Percentiles rank a stretch among this genome's conserved stretches.
Conservation (phyloP, 225 moss, liverwort and hornwort genomes). For the Antitrichia curtipendula region DNA sequence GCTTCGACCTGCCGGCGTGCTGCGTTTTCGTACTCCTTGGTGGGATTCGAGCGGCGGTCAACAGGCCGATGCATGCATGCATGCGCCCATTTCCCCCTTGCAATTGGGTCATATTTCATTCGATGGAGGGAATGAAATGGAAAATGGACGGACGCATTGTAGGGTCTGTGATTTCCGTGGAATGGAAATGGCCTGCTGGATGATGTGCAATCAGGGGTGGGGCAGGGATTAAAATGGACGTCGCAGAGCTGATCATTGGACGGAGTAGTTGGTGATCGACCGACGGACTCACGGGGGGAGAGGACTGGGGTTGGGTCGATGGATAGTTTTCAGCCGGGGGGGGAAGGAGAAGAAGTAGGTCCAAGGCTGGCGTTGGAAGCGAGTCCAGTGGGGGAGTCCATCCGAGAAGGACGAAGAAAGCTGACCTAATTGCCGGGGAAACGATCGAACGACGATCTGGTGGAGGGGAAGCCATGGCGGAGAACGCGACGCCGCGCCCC, state of each 20-base stretch:
- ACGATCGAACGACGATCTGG: not conserved
- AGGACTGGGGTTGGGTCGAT: not conserved
- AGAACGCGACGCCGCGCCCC: slow-evolving; percentile 1
- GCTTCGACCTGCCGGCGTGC: not conserved
- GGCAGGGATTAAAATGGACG: not conserved
- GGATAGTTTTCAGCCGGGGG: not conserved
- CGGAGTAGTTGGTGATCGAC: not conserved
- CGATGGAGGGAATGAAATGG: not conserved
- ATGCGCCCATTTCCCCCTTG: not conserved
- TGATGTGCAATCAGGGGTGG: not conserved
- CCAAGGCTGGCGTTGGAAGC: not conserved
- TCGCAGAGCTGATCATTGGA: not conserved
- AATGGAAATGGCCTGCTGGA: not conserved
- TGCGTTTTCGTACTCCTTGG: not conserved
- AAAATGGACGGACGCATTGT: not conserved
- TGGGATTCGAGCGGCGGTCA: not conserved
- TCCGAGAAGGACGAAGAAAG: not conserved
- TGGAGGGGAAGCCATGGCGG: slow-evolving; percentile 8
- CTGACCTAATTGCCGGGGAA: not conserved
- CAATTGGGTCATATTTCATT: not conserved
- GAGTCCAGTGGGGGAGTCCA: not conserved
- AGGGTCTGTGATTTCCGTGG: not conserved
- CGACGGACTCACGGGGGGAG: not conserved
- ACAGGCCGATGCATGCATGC: not conserved
- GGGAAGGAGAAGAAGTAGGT: not conserved